These are phyloP conservation scores for Paecilomyces formosus DNA, from an alignment of 2,329 filamentous ascomycete species.

Conservation along the genomic window DNA sequence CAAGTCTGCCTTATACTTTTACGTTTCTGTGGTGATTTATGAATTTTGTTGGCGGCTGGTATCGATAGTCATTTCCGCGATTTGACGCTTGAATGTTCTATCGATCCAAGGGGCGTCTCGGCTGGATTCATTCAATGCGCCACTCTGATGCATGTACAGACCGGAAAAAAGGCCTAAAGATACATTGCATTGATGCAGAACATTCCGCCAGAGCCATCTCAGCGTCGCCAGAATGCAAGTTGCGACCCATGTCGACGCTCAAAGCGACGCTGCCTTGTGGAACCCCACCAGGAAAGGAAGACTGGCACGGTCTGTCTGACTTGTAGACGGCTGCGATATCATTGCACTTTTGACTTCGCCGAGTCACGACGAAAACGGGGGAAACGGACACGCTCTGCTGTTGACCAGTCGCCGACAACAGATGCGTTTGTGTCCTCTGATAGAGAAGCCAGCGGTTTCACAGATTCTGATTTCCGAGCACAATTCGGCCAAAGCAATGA, in stretches of 20 bases:
- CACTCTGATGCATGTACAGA: not conserved
- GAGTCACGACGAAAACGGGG: not conserved
- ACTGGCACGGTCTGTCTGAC: slow-evolving; percentile 6
- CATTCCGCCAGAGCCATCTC: not conserved
- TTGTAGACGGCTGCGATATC: slow-evolving; percentile 12
- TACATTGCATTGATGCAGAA: not conserved
- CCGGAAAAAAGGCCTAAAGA: not conserved
- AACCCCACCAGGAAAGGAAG: not conserved
- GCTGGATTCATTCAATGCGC: not conserved
- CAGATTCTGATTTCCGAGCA: not conserved
- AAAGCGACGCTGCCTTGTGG: slow-evolving; percentile 17
- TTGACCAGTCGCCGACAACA: not conserved
- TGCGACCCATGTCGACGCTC: slow-evolving; percentile 18
- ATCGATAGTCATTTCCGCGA: too few relatives aligned
- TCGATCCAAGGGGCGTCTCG: too few relatives aligned
- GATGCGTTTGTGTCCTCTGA: not conserved
- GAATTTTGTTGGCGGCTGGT: too few relatives aligned
- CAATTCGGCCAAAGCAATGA: not conserved
- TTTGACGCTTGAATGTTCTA: not conserved
- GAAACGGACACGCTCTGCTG: not conserved
- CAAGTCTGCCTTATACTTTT: too few relatives aligned
- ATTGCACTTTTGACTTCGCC: slow-evolving; percentile 11
- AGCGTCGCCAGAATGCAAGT: slow-evolving; percentile 17
- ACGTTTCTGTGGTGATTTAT: too few relatives aligned
- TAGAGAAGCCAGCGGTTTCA: not conserved